These are phyloP conservation scores for Neonectria ditissima DNA, from an alignment of 2,329 filamentous ascomycete species.

Conservation along the genomic window DNA sequence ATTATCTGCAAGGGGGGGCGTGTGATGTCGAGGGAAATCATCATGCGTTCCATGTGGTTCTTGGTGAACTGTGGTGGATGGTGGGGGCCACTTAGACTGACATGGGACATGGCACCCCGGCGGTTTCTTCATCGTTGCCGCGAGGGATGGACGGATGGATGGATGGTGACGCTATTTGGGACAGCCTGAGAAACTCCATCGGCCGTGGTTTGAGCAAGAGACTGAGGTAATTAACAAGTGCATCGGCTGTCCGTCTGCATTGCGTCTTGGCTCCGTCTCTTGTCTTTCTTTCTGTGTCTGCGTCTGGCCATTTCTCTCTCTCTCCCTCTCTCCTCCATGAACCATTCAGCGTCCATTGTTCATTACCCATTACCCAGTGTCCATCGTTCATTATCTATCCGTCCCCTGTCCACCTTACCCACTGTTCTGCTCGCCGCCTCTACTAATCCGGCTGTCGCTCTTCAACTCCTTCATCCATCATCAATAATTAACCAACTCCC, in stretches of 20 bases:
- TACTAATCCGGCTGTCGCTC: neutral
- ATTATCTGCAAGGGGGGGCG: too few relatives aligned
- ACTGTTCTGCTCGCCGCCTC: neutral
- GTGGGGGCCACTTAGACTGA: too few relatives aligned
- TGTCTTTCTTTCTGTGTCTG: neutral
- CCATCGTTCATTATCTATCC: neutral
- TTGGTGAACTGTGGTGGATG: too few relatives aligned
- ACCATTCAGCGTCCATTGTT: too few relatives aligned
- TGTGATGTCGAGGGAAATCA: too few relatives aligned
- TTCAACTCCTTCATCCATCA: neutral
- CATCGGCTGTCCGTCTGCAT: neutral
- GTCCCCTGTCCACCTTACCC: neutral
- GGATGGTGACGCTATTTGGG: too few relatives aligned
- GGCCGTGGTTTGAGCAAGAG: neutral
- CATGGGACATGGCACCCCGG: too few relatives aligned
- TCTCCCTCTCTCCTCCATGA: neutral
- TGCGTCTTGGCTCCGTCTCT: neutral
- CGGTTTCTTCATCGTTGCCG: too few relatives aligned
- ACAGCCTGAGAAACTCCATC: too few relatives aligned
- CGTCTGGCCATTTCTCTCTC: too few relatives aligned
- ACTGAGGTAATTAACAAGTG: slow-evolving; percentile 4
- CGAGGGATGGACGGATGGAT: too few relatives aligned
- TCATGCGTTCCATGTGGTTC: too few relatives aligned
- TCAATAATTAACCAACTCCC: neutral
- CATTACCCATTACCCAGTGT: neutral